A percentile compares a stretch with the other conserved stretches of the same genome.
phyloP scores from a whole-genome alignment of 257 asterid genomes.

The Jacaranda copaia region DNA sequence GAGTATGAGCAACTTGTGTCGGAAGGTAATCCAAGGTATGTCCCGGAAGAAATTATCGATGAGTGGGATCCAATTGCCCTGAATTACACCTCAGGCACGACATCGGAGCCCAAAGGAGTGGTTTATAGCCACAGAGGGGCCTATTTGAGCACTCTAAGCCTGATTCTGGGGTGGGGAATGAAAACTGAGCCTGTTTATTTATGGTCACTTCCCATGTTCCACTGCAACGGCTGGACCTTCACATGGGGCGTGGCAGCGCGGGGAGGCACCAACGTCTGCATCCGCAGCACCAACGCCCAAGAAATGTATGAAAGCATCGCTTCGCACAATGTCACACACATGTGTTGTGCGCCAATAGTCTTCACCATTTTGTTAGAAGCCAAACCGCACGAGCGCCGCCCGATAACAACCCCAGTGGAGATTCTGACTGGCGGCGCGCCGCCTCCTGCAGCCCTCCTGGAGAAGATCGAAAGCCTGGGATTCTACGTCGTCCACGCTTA shows the following conservation, averaged over 20 bases:
- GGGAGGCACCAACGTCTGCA: slow-evolving; percentile 91
- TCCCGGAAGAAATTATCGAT: slow-evolving; percentile 52
- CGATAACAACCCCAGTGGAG: slow-evolving; percentile 44
- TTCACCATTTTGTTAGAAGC: slow-evolving; percentile 74
- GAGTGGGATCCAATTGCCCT: slow-evolving; percentile 87
- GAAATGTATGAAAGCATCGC: slow-evolving; percentile 67
- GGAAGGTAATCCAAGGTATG: slow-evolving; percentile 49
- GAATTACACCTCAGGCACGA: slow-evolving; percentile 89
- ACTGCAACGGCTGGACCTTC: slow-evolving; percentile 97
- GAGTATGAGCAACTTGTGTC: slow-evolving; percentile 71
- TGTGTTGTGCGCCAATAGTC: slow-evolving; percentile 89
- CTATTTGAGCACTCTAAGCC: slow-evolving; percentile 72
- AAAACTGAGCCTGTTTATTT: slow-evolving; percentile 74
- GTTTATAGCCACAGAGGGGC: slow-evolving; percentile 93
- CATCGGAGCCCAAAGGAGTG: slow-evolving; percentile 88
- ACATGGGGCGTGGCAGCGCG: slow-evolving; percentile 94
- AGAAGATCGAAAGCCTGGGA: slow-evolving; percentile 64
- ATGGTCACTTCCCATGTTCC: slow-evolving; percentile 97
- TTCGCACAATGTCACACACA: slow-evolving; percentile 74
- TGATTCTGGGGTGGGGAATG: slow-evolving; percentile 83
- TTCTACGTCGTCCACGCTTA: slow-evolving; percentile 86
- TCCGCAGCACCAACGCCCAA: slow-evolving; percentile 66
- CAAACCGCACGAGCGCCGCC: slow-evolving; percentile 58
- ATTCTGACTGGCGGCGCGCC: slow-evolving; percentile 90
- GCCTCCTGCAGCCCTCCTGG: slow-evolving; percentile 71